Conservation (phyloP, 202 grass and related monocot species). For the Setaria italica region DNA sequence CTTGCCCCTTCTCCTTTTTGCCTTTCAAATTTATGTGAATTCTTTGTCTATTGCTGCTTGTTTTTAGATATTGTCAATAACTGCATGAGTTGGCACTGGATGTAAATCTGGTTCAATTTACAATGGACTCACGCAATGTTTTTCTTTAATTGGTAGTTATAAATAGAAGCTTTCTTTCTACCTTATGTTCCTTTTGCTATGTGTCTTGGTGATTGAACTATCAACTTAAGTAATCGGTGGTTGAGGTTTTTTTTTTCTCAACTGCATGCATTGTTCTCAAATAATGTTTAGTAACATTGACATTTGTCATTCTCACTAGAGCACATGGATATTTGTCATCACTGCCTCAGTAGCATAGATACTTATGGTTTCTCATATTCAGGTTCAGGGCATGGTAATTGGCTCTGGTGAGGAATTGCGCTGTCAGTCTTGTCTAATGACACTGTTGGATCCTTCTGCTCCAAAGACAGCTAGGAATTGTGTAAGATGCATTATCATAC, state of each 20-base stretch:
- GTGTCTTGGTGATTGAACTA: constrained; percentile 34
- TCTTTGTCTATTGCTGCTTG: neutral
- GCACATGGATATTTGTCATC: neutral
- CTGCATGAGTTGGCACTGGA: constrained; percentile 6
- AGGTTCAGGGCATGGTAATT: constrained; percentile 79
- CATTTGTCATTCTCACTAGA: neutral
- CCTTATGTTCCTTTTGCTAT: neutral
- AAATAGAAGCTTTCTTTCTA: constrained; percentile 14
- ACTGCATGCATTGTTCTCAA: neutral
- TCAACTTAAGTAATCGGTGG: constrained; percentile 25
- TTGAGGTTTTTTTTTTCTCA: constrained; percentile 23
- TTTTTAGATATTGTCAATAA: constrained; percentile 20
- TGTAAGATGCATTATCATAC: constrained; percentile 56
- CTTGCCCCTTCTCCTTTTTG: neutral
- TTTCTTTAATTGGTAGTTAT: constrained; percentile 16
- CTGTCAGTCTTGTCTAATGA: constrained; percentile 63
- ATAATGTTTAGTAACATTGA: constrained; percentile 22
- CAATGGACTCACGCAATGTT: neutral
- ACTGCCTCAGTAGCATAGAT: constrained; percentile 34
- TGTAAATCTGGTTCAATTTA: constrained; percentile 29
- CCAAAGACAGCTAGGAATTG: constrained; percentile 27
- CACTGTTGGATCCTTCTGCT: constrained; percentile 60
- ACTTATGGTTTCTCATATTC: constrained; percentile 37
- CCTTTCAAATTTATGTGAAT: constrained; percentile 25
- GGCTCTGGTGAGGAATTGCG: constrained; percentile 69